Percentiles rank a stretch among this genome's conserved stretches.
Conservation (phyloP, 2,329 filamentous ascomycete genomes). For the Phaeosphaeriaceae sp. region DNA sequence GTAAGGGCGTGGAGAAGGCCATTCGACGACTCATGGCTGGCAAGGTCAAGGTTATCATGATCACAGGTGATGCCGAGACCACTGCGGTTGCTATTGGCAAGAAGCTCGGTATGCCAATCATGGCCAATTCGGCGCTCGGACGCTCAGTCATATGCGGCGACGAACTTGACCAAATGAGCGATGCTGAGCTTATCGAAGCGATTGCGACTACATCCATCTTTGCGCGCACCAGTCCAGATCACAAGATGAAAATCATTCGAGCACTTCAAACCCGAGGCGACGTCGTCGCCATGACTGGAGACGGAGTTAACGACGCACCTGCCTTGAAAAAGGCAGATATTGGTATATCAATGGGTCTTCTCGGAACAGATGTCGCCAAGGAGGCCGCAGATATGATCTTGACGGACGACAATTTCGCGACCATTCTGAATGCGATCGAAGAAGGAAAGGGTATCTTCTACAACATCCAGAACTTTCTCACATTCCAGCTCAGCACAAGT, state of each 20-base stretch:
- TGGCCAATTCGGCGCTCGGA: slow-evolving; percentile 64
- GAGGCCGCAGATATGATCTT: slow-evolving; percentile 94
- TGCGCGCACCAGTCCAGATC: slow-evolving; percentile 92
- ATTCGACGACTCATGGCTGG: slow-evolving; percentile 91
- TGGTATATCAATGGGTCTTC: slow-evolving; percentile 93
- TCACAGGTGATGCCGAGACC: slow-evolving; percentile 94
- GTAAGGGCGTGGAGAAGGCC: slow-evolving; percentile 86
- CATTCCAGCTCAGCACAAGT: slow-evolving; percentile 96
- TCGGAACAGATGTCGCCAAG: slow-evolving; percentile 97
- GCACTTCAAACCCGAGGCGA: slow-evolving; percentile 92
- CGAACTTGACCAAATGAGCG: slow-evolving; percentile 91
- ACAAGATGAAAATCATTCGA: slow-evolving; percentile 96
- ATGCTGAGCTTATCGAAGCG: slow-evolving; percentile 80
- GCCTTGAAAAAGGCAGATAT: slow-evolving; percentile 97
- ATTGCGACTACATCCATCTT: slow-evolving; percentile 93
- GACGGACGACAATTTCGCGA: slow-evolving; percentile 88
- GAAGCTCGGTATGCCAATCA: slow-evolving; percentile 92
- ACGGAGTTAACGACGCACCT: slow-evolving; percentile 97
- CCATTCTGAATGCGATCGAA: slow-evolving; percentile 93
- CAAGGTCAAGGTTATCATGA: slow-evolving; percentile 98
- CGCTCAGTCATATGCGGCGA: slow-evolving; percentile 83
- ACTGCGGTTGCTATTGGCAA: slow-evolving; percentile 93
- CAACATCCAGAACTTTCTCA: slow-evolving; percentile 99
- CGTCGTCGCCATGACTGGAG: slow-evolving; percentile 98
- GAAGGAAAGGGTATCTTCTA: slow-evolving; percentile 99